phyloP scores from a whole-genome alignment of 2,329 filamentous ascomycete genomes.

The Aureobasidium mangrovei region DNA sequence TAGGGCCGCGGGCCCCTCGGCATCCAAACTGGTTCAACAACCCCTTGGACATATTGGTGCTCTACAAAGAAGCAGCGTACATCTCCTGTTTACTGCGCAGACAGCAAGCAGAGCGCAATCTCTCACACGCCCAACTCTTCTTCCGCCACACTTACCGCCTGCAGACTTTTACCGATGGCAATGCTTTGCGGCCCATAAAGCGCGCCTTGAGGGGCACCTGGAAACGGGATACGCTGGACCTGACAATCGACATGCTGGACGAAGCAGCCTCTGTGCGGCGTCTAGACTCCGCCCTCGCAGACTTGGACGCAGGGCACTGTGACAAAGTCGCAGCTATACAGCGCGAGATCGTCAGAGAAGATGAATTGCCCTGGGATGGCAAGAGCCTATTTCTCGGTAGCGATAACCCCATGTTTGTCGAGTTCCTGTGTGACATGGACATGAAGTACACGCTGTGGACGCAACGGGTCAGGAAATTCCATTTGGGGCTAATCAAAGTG shows the following conservation, averaged over 20 bases:
- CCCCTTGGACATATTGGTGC: background rate
- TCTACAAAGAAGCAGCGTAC: background rate
- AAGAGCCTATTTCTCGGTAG: too few species aligned
- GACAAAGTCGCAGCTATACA: background rate
- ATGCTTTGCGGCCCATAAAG: background rate
- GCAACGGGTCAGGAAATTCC: background rate
- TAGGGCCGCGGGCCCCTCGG: background rate
- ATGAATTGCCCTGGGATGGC: background rate
- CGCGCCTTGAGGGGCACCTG: background rate
- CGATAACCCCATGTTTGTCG: background rate
- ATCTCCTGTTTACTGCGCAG: background rate
- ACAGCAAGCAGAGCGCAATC: background rate
- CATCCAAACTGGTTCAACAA: background rate
- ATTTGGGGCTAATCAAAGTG: background rate
- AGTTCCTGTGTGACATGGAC: background rate
- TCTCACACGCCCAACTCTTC: background rate
- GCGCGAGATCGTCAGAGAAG: background rate
- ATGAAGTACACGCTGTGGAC: background rate
- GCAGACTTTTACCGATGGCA: background rate
- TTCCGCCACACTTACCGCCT: background rate
- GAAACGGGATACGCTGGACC: background rate
- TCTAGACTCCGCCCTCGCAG: background rate
- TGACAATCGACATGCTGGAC: background rate
- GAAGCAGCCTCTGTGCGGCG: background rate
- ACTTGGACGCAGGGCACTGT: background rate